Evolutionary conservation across 768 basidiomycete genomes (phyloP).

Genomic region (Coprinellus micaceus): DNA sequence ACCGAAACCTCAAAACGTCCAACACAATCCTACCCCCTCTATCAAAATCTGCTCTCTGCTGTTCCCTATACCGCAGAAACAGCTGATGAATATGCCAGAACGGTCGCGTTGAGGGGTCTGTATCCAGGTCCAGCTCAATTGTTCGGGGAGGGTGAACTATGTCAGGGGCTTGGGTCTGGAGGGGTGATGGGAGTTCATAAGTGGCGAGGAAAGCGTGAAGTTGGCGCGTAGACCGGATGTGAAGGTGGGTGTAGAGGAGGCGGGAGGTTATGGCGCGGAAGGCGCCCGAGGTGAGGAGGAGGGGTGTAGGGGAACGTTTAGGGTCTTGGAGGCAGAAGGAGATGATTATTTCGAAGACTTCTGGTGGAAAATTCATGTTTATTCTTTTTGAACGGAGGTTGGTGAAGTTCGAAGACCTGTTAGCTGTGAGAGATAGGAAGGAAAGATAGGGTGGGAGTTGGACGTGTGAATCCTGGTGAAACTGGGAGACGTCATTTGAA

Average conservation of each 20-base stretch:
- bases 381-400: too few relatives aligned
- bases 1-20: slow-evolving; percentile 21
- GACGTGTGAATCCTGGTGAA: too few relatives aligned
- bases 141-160: background rate
- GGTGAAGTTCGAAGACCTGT: too few relatives aligned
- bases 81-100: background rate
- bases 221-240: slow-evolving; percentile 18
- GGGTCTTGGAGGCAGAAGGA: background rate
- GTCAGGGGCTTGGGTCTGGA: background rate
- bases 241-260: slow-evolving; percentile 19
- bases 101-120: background rate
- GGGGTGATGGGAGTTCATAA: slow-evolving; percentile 1
- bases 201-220: slow-evolving; percentile 16
- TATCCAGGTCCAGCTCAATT: background rate
- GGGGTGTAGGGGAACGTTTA: background rate
- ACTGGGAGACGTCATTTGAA: too few relatives aligned
- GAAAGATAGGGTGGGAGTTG: too few relatives aligned
- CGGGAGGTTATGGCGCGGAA: slow-evolving; percentile 15
- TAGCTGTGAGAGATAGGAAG: too few relatives aligned
- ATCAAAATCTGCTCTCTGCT: slow-evolving; percentile 16
- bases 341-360: background rate
- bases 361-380: too few relatives aligned
- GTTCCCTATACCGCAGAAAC: background rate
- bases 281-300: slow-evolving; percentile 16
- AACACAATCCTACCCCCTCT: slow-evolving; percentile 20